phyloP scores from a whole-genome alignment of 192 early-diverging fungal species.

The Chytriomyces hyalinus region DNA sequence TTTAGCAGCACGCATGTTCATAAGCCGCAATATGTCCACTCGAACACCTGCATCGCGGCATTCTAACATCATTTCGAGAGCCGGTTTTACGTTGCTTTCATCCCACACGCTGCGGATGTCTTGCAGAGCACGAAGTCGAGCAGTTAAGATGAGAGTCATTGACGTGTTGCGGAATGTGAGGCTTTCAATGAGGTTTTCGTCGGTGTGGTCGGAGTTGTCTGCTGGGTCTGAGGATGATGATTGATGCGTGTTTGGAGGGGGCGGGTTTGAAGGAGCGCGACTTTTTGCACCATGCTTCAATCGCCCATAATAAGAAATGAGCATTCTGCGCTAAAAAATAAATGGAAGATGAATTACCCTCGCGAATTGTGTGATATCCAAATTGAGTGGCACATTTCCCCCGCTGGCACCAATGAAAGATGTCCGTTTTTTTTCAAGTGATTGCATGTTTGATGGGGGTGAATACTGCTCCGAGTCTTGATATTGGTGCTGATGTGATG shows the following conservation, averaged over 20 bases:
- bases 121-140: constrained; percentile 42
- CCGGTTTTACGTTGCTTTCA: constrained; percentile 46
- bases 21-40: constrained; percentile 51
- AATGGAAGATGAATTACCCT: constrained; percentile 19
- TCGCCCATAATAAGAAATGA: too few relatives aligned
- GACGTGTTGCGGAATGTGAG: constrained; percentile 54
- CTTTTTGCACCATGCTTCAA: too few relatives aligned
- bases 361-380: constrained; percentile 51
- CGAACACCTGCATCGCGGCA: constrained; percentile 46
- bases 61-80: constrained; percentile 42
- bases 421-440: not conserved
- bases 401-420: constrained; percentile 43
- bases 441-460: too few relatives aligned
- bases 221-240: too few relatives aligned
- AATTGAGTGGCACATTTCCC: constrained; percentile 45
- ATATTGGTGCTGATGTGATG: too few relatives aligned
- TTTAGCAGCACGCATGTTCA: constrained; percentile 50
- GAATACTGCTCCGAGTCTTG: too few relatives aligned
- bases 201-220: constrained; percentile 5
- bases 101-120: constrained; percentile 50
- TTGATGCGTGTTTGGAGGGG: too few relatives aligned
- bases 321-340: too few relatives aligned
- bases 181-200: constrained; percentile 46
- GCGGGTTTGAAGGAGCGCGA: too few relatives aligned
- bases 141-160: constrained; percentile 46